Percentiles rank a stretch among this genome's conserved stretches.
phyloP scores from a whole-genome alignment of 1,284 basidiomycete genomes.

The Malassezia arunalokei region DNA sequence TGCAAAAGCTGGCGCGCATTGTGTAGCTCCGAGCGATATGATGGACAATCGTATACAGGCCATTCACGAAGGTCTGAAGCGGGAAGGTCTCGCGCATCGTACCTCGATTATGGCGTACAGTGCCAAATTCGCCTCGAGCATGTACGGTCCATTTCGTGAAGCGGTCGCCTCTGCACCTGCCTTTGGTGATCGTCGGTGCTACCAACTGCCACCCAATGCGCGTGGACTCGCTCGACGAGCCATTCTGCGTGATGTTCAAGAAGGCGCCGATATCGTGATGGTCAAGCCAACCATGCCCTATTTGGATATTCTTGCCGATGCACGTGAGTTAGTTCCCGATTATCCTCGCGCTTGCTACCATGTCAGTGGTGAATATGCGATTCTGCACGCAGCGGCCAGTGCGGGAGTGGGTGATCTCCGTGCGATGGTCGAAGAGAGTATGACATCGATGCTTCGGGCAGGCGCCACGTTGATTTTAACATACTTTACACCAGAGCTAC shows the following conservation, averaged over 20 bases:
- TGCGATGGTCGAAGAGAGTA: slow-evolving; percentile 84
- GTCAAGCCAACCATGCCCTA: slow-evolving; percentile 93
- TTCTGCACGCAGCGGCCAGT: slow-evolving; percentile 82
- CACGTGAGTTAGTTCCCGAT: slow-evolving; percentile 66
- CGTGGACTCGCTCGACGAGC: slow-evolving; percentile 85
- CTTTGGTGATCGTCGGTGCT: slow-evolving; percentile 91
- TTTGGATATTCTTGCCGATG: slow-evolving; percentile 87
- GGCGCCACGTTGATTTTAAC: slow-evolving; percentile 79
- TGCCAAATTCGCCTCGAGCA: slow-evolving; percentile 93
- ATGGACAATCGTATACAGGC: slow-evolving; percentile 89
- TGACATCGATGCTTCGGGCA: slow-evolving; percentile 77
- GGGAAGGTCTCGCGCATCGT: slow-evolving; percentile 61
- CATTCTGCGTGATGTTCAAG: slow-evolving; percentile 73
- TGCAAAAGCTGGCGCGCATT: slow-evolving; percentile 85
- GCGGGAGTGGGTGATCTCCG: slow-evolving; percentile 85
- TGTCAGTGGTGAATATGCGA: slow-evolving; percentile 73
- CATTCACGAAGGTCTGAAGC: slow-evolving; percentile 76
- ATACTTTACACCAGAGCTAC: slow-evolving; percentile 89
- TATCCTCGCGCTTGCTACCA: slow-evolving; percentile 81
- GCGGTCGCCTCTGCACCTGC: slow-evolving; percentile 87
- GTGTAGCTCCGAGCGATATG: slow-evolving; percentile 98
- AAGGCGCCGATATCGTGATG: slow-evolving; percentile 98
- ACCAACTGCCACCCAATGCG: slow-evolving; percentile 79
- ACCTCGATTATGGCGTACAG: slow-evolving; percentile 85
- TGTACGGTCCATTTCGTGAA: slow-evolving; percentile 96